Percentiles rank a stretch among this genome's conserved stretches.
Evolutionary conservation across 805 yeast genomes (phyloP).

Genomic region (Starmerella etchellsii): DNA sequence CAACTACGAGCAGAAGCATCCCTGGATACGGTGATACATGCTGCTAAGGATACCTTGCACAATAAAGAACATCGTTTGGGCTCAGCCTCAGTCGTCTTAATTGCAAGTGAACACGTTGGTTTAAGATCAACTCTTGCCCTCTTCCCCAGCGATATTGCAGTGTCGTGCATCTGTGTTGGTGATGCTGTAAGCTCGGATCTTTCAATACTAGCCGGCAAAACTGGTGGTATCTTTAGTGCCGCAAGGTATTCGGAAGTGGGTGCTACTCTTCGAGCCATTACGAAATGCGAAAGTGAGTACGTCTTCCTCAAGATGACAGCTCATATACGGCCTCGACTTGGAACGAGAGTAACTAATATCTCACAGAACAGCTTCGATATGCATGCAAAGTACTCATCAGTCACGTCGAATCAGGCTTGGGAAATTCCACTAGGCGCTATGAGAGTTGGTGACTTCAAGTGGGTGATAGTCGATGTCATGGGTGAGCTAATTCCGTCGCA

Average conservation of each 20-base stretch:
- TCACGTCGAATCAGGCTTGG: not conserved
- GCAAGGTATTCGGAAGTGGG: too few species aligned
- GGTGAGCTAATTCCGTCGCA: not conserved
- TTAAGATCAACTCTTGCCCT: not conserved
- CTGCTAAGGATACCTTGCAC: not conserved
- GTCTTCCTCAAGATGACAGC: slow-evolving; percentile 1
- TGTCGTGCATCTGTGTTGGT: slow-evolving; percentile 3
- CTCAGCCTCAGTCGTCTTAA: slow-evolving; percentile 1
- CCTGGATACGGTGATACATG: too few species aligned
- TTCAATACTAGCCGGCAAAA: slow-evolving; percentile 2
- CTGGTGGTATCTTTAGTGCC: not conserved
- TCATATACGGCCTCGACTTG: slow-evolving; percentile 4
- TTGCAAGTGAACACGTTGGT: not conserved
- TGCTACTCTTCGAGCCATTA: too few species aligned
- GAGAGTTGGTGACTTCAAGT: slow-evolving; percentile 1
- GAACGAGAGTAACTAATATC: not conserved
- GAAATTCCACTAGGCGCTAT: slow-evolving; percentile 1
- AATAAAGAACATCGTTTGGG: not conserved
- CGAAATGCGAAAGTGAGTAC: slow-evolving; percentile 2
- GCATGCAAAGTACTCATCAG: too few species aligned
- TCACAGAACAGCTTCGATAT: too few species aligned
- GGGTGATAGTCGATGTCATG: not conserved
- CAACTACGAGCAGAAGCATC: too few species aligned
- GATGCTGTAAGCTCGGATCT: too few species aligned
- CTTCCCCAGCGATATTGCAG: not conserved